Evolutionary conservation across 495 filamentous ascomycete genomes (phyloP).

Genomic region (Diplogelasinospora grovesii): DNA sequence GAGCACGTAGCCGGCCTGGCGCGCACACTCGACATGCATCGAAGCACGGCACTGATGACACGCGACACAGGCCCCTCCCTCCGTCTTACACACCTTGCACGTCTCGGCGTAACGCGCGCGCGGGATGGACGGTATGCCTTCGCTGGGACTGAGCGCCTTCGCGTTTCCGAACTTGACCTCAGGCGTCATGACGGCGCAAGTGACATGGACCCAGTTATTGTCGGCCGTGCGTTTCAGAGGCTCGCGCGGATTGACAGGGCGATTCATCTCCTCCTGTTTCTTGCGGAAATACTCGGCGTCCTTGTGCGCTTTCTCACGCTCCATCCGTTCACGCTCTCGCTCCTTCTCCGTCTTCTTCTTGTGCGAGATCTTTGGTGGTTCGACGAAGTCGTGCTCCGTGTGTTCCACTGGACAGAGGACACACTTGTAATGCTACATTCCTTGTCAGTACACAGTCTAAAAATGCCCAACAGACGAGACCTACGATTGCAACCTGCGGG

Average conservation of each 20-base stretch:
- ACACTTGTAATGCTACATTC: slow-evolving; percentile 71
- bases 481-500: slow-evolving; percentile 76
- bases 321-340: slow-evolving; percentile 75
- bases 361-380: slow-evolving; percentile 72
- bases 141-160: slow-evolving; percentile 69
- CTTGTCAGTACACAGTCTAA: slow-evolving; percentile 19
- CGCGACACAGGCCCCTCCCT: slow-evolving; percentile 67
- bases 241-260: slow-evolving; percentile 79
- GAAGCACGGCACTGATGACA: slow-evolving; percentile 76
- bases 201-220: slow-evolving; percentile 98
- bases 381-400: slow-evolving; percentile 74
- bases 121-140: slow-evolving; percentile 78
- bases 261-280: slow-evolving; percentile 71
- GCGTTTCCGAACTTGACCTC: slow-evolving; percentile 88
- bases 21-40: slow-evolving; percentile 87
- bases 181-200: slow-evolving; percentile 83
- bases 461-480: slow-evolving; percentile 17
- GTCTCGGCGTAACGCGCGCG: slow-evolving; percentile 56
- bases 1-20: slow-evolving; percentile 70
- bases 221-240: slow-evolving; percentile 85
- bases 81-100: slow-evolving; percentile 79
- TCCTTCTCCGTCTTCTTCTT: slow-evolving; percentile 89
- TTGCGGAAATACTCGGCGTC: slow-evolving; percentile 72
- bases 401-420: slow-evolving; percentile 76
- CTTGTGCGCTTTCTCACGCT: slow-evolving; percentile 70